These are phyloP conservation scores for Trichoderma endophyticum DNA, from an alignment of 2,329 filamentous ascomycete species.

Conservation along the genomic window DNA sequence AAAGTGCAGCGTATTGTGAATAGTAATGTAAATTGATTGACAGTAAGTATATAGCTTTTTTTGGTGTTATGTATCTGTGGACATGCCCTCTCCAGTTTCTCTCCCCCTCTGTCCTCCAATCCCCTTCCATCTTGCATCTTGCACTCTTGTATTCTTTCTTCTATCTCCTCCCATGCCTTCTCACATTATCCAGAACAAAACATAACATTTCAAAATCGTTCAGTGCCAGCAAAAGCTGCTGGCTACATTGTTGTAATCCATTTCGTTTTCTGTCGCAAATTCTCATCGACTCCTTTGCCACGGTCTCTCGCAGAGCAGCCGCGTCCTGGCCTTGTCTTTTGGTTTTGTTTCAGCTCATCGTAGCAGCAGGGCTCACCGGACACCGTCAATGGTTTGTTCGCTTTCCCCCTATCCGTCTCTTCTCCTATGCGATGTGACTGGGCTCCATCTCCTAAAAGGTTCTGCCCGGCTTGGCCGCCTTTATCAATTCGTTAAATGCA, in stretches of 20 bases:
- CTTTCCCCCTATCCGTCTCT: neutral
- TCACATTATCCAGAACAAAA: neutral
- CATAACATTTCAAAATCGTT: neutral
- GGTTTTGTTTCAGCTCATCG: neutral
- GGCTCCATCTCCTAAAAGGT: conserved; percentile 32
- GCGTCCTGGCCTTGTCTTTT: neutral
- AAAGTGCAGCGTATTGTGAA: neutral
- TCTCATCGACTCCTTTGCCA: neutral
- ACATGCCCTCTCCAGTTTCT: neutral
- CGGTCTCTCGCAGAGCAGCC: neutral
- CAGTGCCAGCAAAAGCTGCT: neutral
- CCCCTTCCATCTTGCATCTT: neutral
- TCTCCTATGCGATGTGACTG: neutral
- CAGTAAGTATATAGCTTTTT: conserved; percentile 14
- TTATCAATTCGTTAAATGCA: conserved; percentile 58
- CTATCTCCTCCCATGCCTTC: neutral
- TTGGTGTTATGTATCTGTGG: neutral
- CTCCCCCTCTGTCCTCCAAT: neutral
- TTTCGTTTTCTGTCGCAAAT: neutral
- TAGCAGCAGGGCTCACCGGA: neutral
- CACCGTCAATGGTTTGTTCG: neutral
- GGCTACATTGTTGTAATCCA: neutral
- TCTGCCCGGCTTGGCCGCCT: conserved; percentile 39
- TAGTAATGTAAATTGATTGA: neutral
- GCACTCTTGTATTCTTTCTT: neutral